phyloP scores from a whole-genome alignment of 1,284 basidiomycete genomes.

The Cystobasidiaceae sp. region DNA sequence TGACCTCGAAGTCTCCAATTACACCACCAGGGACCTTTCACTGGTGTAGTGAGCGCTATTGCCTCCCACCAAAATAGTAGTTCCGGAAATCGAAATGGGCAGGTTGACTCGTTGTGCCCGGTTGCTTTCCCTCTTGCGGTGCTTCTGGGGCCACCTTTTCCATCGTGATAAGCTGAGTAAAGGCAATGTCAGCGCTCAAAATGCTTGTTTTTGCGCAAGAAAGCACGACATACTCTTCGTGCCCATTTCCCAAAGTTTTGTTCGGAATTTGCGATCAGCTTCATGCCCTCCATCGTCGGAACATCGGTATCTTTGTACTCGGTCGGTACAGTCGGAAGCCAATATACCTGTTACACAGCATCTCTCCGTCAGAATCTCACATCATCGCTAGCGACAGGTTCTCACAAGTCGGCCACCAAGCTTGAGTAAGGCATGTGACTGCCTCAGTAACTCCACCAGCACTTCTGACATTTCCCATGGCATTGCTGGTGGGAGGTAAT shows the following conservation, averaged over 20 bases:
- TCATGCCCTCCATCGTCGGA: constrained; percentile 71
- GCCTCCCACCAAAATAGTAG: constrained; percentile 33
- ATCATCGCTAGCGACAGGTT: neutral
- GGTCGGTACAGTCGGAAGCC: constrained; percentile 79
- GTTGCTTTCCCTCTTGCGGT: neutral
- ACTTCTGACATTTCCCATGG: constrained; percentile 45
- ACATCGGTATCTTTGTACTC: constrained; percentile 84
- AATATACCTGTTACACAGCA: constrained; percentile 41
- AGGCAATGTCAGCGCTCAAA: too few relatives aligned
- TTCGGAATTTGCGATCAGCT: constrained; percentile 76
- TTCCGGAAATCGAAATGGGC: constrained; percentile 38
- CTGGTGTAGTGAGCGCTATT: too few relatives aligned
- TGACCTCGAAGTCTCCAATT: too few relatives aligned
- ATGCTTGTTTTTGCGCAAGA: too few relatives aligned
- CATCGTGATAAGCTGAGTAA: constrained; percentile 76
- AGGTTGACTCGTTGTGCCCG: too few relatives aligned
- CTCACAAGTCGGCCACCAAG: constrained; percentile 86
- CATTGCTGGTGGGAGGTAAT: constrained; percentile 47
- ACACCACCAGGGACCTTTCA: too few relatives aligned
- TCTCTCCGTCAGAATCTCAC: neutral
- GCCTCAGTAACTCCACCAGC: constrained; percentile 65
- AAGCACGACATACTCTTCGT: constrained; percentile 65
- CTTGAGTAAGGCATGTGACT: constrained; percentile 77
- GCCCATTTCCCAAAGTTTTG: constrained; percentile 97
- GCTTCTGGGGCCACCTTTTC: constrained; percentile 57